These are phyloP conservation scores for Fusarium caatingaense DNA, from an alignment of 2,329 filamentous ascomycete species.

Conservation along the genomic window DNA sequence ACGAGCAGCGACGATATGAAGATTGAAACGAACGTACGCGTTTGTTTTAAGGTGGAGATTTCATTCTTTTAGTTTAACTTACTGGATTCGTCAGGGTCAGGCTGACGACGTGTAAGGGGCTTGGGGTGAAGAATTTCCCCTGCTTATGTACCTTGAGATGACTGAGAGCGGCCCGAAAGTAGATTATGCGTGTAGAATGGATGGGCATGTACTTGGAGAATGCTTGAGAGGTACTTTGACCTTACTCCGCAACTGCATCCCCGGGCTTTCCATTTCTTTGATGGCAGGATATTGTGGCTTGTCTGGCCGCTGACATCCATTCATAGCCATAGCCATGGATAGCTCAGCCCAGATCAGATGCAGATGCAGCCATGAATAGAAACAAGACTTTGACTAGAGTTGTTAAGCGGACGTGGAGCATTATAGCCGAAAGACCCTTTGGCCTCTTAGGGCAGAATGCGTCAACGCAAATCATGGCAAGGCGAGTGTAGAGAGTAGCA, in stretches of 20 bases:
- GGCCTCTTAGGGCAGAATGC: conserved; percentile 3
- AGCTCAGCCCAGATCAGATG: background rate
- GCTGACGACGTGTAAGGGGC: conserved; percentile 43
- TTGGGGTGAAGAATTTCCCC: conserved; percentile 22
- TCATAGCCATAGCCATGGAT: background rate
- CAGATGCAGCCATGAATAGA: conserved; percentile 31
- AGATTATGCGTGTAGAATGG: background rate
- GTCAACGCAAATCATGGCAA: background rate
- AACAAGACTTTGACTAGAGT: conserved; percentile 24
- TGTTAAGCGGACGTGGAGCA: conserved; percentile 17
- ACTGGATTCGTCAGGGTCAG: conserved; percentile 41
- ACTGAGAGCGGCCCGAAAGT: conserved; percentile 9
- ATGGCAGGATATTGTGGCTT: conserved; percentile 15
- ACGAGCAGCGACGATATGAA: conserved; percentile 9
- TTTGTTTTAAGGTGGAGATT: conserved; percentile 2
- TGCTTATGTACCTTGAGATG: conserved; percentile 16
- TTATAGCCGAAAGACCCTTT: conserved; percentile 19
- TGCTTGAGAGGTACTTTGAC: conserved; percentile 1
- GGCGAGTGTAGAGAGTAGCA: background rate
- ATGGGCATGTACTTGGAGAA: conserved; percentile 10
- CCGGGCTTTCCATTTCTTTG: conserved; percentile 17
- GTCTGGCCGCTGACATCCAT: conserved; percentile 4
- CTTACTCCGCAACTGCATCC: conserved; percentile 13
- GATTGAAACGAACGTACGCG: conserved; percentile 52
- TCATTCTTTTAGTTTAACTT: conserved; percentile 49